Percentiles rank a stretch among this genome's conserved stretches.
Evolutionary conservation across 192 early-diverging fungal genomes (phyloP).

Genomic region (Podila minutissima): DNA sequence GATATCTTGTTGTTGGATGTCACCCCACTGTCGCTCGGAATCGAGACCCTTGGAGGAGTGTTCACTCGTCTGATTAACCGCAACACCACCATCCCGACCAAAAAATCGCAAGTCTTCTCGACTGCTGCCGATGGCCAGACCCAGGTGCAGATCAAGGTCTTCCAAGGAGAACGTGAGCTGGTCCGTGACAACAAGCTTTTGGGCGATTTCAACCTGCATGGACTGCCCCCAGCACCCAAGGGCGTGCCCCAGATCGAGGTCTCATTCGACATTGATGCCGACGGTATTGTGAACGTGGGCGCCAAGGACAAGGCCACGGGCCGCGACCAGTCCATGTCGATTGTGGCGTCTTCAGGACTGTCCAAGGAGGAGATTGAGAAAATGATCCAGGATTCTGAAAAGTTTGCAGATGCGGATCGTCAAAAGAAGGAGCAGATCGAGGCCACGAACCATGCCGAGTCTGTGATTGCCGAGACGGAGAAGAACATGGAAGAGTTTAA

Average conservation of each 20-base stretch:
- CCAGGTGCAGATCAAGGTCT: constrained; percentile 97
- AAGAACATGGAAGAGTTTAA: constrained; percentile 97
- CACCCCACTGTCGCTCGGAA: constrained; percentile 97
- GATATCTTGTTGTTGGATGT: constrained; percentile 97
- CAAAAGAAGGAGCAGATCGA: constrained; percentile 94
- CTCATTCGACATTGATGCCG: constrained; percentile 99
- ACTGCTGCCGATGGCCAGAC: constrained; percentile 99
- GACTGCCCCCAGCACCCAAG: constrained; percentile 96
- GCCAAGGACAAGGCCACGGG: constrained; percentile 98
- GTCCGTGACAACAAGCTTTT: constrained; percentile 97
- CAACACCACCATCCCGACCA: constrained; percentile 99
- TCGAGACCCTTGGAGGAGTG: constrained; percentile 98
- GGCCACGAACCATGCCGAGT: constrained; percentile 92
- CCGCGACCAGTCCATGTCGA: constrained; percentile 96
- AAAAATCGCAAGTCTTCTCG: constrained; percentile 99
- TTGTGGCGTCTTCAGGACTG: constrained; percentile 94
- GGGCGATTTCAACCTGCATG: constrained; percentile 96
- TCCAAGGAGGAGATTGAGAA: constrained; percentile 95
- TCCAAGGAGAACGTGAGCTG: constrained; percentile 98
- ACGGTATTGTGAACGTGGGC: constrained; percentile 98
- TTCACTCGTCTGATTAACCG: constrained; percentile 97
- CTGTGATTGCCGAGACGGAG: constrained; percentile 91
- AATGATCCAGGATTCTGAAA: constrained; percentile 94
- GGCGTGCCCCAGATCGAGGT: constrained; percentile 98
- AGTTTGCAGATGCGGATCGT: constrained; percentile 93